Base-by-base conservation (phyloP, 2,329 filamentous ascomycete species). In the Gyromitra esculenta region DNA sequence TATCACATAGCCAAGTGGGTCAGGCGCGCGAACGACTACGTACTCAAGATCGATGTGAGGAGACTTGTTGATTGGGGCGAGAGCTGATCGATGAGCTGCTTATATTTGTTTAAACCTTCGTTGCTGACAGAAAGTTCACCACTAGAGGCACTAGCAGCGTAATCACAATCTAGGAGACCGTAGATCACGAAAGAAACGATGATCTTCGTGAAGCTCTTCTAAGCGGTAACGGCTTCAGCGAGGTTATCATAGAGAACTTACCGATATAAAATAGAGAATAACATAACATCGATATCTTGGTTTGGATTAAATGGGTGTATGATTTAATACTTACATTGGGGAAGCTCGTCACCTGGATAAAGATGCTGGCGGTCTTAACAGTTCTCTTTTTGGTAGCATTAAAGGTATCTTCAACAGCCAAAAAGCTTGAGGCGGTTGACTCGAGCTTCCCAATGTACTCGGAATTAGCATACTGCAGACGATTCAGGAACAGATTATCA, bases 71-170 rank as follows among this genome's bases (percentile, higher is more conserved):
- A 80, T 83, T 63, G 81, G 79, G 18, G 79, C 77, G 83, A 83
- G 71, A 87, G 83, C n/a, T 87, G 83, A 80, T 88, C 85, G 79
- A 89, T 88, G 82, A 88, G 89, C 37, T 80, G 67, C 81, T 85
- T 84, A 83, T 89, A 89, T 79, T 86, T 87, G 78, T 84, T 84
- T 39, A 86, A 82, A 56, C 87, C 86, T 15, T 84, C 84, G 65
- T 87, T 82, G 18, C 84, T 85, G 43, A 89, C 85, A 2, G 84
- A 82, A 74, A 85, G 87, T 81, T 89, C 87, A 79, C 87, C 87
- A 78, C 88, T 88, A 78, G 86, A 88, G 5, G 87, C 87, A 6
- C 85, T 85, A 2, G 87, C 87, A 35, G 82, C 83, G 82, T 85
- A 86, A 81, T 86, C 85, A 1, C 85, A 80, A 75, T 85, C 85